Conservation (phyloP, 257 asterid genomes). For the Solanum peruvianum region DNA sequence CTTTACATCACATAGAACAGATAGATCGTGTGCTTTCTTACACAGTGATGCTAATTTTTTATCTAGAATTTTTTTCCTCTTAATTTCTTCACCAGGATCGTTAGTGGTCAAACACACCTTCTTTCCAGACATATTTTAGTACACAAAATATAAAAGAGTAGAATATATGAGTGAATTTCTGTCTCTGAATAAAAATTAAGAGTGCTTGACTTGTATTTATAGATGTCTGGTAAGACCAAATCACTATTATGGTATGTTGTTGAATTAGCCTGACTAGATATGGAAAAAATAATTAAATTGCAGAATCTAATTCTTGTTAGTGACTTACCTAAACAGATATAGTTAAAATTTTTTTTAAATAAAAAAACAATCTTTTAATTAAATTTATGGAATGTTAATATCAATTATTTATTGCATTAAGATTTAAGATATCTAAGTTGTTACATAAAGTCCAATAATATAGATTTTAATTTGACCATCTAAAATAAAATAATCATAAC, state of each 20-base stretch:
- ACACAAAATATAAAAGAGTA: neutral
- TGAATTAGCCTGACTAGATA: neutral
- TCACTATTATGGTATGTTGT: neutral
- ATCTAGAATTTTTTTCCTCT: conserved; percentile 10
- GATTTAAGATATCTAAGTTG: too few species aligned
- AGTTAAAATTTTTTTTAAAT: neutral
- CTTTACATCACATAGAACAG: conserved; percentile 21
- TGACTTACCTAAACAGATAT: neutral
- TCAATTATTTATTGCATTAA: too few species aligned
- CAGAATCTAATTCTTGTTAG: neutral
- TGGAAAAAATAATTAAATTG: too few species aligned
- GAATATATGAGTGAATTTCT: neutral
- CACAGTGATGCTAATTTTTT: conserved; percentile 13
- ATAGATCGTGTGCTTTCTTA: conserved; percentile 29
- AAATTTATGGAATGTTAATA: neutral
- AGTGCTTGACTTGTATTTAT: neutral
- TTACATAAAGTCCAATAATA: too few species aligned
- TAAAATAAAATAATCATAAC: too few species aligned
- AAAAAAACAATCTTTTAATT: neutral
- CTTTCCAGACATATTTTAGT: conserved; percentile 15
- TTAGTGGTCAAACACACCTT: neutral
- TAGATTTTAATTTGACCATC: too few species aligned
- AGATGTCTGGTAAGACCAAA: neutral
- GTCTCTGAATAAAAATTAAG: neutral
- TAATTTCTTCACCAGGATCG: conserved; percentile 3